Percentiles rank a stretch among this genome's conserved stretches.
These are phyloP conservation scores for Cenococcum geophilum DNA, from an alignment of 495 filamentous ascomycete genomes.

Conservation along the genomic window DNA sequence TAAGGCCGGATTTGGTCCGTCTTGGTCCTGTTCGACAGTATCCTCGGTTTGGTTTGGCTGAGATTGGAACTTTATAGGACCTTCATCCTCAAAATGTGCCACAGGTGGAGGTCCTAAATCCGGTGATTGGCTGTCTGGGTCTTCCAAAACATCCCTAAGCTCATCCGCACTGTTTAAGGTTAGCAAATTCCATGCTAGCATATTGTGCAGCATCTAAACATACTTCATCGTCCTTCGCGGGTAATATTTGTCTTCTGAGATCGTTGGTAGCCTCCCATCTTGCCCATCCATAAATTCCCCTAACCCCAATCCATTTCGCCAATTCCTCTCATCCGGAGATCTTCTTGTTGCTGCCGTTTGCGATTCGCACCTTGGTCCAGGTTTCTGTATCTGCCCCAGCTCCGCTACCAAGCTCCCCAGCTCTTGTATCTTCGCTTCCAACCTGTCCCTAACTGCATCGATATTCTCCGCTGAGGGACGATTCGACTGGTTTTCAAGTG, in stretches of 20 bases:
- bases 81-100: slow-evolving; percentile 58
- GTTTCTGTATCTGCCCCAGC: slow-evolving; percentile 42
- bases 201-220: background rate
- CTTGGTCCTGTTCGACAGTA: slow-evolving; percentile 11
- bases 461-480: slow-evolving; percentile 28
- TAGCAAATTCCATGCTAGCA: slow-evolving; percentile 42
- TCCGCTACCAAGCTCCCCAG: slow-evolving; percentile 52
- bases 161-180: slow-evolving; percentile 39
- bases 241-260: slow-evolving; percentile 74
- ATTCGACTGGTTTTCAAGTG: slow-evolving; percentile 42
- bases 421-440: slow-evolving; percentile 53
- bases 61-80: slow-evolving; percentile 52
- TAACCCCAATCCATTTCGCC: slow-evolving; percentile 24
- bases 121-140: slow-evolving; percentile 53
- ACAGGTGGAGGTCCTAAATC: slow-evolving; percentile 61
- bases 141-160: slow-evolving; percentile 43
- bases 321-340: slow-evolving; percentile 29
- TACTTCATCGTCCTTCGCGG: slow-evolving; percentile 71
- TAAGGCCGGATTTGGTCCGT: slow-evolving; percentile 29
- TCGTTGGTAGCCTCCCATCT: slow-evolving; percentile 70
- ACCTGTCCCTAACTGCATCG: slow-evolving; percentile 35
- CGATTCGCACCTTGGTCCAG: slow-evolving; percentile 15
- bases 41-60: slow-evolving; percentile 8
- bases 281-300: slow-evolving; percentile 30
- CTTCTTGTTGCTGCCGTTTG: slow-evolving; percentile 26